phyloP scores from a whole-genome alignment of 2,329 filamentous ascomycete genomes.

The Pseudogymnoascus sp. region DNA sequence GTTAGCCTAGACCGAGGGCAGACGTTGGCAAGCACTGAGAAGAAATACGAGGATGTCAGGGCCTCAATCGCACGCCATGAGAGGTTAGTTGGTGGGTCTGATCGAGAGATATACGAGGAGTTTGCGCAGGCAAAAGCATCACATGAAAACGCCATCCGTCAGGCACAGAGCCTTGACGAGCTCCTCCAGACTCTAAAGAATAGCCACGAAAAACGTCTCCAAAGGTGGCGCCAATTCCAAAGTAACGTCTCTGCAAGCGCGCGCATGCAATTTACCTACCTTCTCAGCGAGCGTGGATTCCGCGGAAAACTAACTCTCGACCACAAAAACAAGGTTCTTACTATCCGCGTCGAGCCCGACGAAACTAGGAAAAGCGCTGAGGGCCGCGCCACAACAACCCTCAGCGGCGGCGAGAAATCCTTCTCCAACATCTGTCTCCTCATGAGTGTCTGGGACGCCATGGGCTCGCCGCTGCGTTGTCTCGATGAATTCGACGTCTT shows the following conservation, averaged over 20 bases:
- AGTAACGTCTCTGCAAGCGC: slow-evolving; percentile 77
- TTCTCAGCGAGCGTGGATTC: slow-evolving; percentile 83
- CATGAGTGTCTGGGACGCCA: slow-evolving; percentile 91
- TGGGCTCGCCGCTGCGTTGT: slow-evolving; percentile 90
- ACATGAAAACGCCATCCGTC: slow-evolving; percentile 35
- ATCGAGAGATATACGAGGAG: slow-evolving; percentile 51
- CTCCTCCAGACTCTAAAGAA: slow-evolving; percentile 39
- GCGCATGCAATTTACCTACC: slow-evolving; percentile 75
- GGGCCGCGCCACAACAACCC: slow-evolving; percentile 78
- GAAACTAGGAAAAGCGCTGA: slow-evolving; percentile 58
- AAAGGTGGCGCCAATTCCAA: slow-evolving; percentile 74
- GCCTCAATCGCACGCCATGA: slow-evolving; percentile 29
- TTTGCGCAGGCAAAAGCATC: slow-evolving; percentile 33
- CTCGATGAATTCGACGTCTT: slow-evolving; percentile 98
- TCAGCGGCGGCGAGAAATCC: slow-evolving; percentile 94
- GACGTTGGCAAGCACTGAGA: slow-evolving; percentile 47
- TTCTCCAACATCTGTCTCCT: slow-evolving; percentile 95
- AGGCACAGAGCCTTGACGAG: slow-evolving; percentile 36
- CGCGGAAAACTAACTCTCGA: slow-evolving; percentile 72
- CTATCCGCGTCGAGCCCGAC: slow-evolving; percentile 66
- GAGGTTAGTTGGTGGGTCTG: slow-evolving; percentile 42
- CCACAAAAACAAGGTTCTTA: slow-evolving; percentile 63
- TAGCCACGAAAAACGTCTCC: slow-evolving; percentile 59
- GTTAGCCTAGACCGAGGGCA: slow-evolving; percentile 57
- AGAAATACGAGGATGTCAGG: slow-evolving; percentile 45